Evolutionary conservation across 768 basidiomycete genomes (phyloP), one percentile per base, ranked within the genome.

Genomic region (Lactarius pseudohatsudake): DNA sequence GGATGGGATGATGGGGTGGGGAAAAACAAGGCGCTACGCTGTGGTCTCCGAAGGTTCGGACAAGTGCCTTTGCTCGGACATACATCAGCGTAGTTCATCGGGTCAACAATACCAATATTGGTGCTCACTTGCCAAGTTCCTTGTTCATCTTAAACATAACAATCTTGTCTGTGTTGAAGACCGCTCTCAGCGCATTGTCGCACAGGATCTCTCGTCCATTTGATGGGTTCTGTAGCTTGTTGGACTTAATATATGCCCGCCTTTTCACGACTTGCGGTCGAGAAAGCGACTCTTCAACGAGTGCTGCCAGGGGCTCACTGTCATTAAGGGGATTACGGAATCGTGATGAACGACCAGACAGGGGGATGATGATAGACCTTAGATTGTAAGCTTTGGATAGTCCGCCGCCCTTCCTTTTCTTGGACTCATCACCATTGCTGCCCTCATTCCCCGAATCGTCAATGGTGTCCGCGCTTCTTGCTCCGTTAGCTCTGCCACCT

Each of bases 61-160:
- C 20, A 70, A 41, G 20, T 70, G 70, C 43, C 70, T 70, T 61
- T 3, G 6, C 22, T 56, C 22, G 34, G 30, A 30, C 18, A n/a
- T n/a, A n/a, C n/a, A 43, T 70, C 16, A 65, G 67, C 18, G 40
- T 30, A 16, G 10, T 34, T 57, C 18, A 36, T 3, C 28, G 32
- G 7, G 20, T 47, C 1, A 26, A 45, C 3, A 15, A 53, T 20
- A 47, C 28, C 22, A 56, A 43, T 13, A 22, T 13, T 32, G 20
- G 10, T 11, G 79, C 85, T 65, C 63, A 94, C 90, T 88, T 81
- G 74, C 90, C 90, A 64, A 96, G 79, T 32, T 89, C 83, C 77
- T 96, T 94, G 82, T 96, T 96, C 94, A 96, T 96, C 70, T 82
- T 86, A 79, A 96, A 96, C 93, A 96, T 96, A 77, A 92, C 87